Percentiles rank a stretch among this genome's conserved stretches.
Conservation (phyloP, 2,329 filamentous ascomycete species). For the Fusarium burgessii region DNA sequence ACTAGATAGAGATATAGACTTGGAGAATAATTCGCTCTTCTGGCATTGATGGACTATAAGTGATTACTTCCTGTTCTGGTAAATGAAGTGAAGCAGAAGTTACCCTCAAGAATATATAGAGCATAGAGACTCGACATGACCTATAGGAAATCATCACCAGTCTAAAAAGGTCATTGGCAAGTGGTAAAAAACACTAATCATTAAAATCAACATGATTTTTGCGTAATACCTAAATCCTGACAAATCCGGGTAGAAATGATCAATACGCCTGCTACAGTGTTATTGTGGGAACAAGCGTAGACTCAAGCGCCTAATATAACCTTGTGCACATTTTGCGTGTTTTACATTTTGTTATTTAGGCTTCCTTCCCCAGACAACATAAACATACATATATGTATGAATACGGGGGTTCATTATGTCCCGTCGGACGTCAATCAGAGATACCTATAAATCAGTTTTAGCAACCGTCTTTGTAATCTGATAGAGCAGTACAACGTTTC, state of each 20-base stretch:
- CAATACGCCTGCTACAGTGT: background rate
- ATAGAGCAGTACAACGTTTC: background rate
- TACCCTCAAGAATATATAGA: too few species aligned
- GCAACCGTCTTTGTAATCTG: background rate
- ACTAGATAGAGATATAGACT: too few species aligned
- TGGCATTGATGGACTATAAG: too few species aligned
- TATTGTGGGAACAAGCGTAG: background rate
- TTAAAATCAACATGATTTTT: background rate
- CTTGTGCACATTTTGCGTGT: background rate
- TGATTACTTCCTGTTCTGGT: too few species aligned
- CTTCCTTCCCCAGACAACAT: constrained; percentile 63
- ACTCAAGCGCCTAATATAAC: background rate
- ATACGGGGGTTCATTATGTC: constrained; percentile 58
- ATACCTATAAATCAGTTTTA: constrained; percentile 51
- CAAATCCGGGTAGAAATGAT: background rate
- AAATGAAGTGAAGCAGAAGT: too few species aligned
- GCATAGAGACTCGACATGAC: too few species aligned
- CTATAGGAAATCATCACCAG: too few species aligned
- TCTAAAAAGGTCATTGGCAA: too few species aligned
- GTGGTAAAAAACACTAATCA: too few species aligned
- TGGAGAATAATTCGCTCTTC: too few species aligned
- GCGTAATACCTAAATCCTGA: background rate
- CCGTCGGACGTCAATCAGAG: constrained; percentile 61
- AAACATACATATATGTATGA: constrained; percentile 60
- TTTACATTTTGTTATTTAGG: constrained; percentile 46